Percentiles rank a stretch among this genome's conserved stretches.
Conservation (phyloP, 495 filamentous ascomycete species). For the Neurospora sp. region DNA sequence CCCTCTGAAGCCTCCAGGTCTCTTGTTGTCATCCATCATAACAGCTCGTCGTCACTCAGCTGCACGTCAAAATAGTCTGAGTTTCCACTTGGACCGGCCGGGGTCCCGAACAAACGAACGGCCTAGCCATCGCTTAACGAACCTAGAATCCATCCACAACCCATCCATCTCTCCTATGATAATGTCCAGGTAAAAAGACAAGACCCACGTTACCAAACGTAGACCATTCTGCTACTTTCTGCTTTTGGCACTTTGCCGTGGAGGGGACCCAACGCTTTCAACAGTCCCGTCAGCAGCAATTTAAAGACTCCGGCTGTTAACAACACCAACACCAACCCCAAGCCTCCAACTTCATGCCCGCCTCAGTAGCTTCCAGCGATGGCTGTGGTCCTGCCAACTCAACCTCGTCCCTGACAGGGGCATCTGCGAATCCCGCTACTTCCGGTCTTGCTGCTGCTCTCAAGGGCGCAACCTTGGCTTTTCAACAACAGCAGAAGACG, state of each 20-base stretch:
- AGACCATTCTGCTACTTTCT: background rate
- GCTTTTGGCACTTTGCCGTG: background rate
- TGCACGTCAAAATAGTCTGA: background rate
- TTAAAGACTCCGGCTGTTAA: background rate
- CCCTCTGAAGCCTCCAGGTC: background rate
- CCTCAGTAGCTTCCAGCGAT: background rate
- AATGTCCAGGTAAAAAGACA: background rate
- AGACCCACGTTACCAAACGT: background rate
- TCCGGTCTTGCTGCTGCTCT: constrained; percentile 24
- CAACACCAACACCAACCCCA: background rate
- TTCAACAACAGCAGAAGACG: constrained; percentile 22
- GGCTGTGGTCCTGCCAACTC: background rate
- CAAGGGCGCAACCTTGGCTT: constrained; percentile 38
- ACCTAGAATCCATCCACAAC: background rate
- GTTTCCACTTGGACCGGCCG: background rate
- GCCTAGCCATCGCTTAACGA: background rate
- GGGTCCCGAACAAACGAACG: background rate
- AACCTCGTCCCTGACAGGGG: background rate
- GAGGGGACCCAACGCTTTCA: background rate
- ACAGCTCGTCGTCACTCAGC: background rate
- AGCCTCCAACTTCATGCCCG: background rate
- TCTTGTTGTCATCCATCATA: background rate
- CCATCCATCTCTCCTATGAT: background rate
- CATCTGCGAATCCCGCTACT: constrained; percentile 4
- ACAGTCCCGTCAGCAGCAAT: background rate